Base-by-base conservation (phyloP, 495 filamentous ascomycete genomes). In the Pseudoneurospora amorphoporcata region DNA sequence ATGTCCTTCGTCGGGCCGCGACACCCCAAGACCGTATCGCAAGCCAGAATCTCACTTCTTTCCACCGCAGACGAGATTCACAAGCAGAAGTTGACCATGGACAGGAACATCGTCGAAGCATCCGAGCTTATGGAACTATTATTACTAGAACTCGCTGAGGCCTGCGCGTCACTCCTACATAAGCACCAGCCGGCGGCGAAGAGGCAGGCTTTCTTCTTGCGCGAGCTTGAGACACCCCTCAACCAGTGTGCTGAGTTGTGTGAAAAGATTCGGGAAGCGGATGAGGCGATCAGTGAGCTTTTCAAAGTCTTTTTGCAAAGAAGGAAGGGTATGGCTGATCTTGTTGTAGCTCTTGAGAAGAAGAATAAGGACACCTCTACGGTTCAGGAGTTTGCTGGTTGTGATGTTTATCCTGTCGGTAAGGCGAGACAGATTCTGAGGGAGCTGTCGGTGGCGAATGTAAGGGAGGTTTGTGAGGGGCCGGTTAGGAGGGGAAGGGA, bases 51-150 rank as follows among this genome's bases (percentile, higher is more conserved):
- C 35, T 37, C 35, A 3, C 35, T 37, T 5, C 35, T 37, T 37
- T 37, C 35, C 35, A 37, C 35, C 3, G 35, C 35, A 0, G 35
- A 37, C 35, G 35, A 37, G 35, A 53, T 53, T 12, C 45, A 53
- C n/a, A 23, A 23, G 4, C 45, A 53, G 9, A 53, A 12, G 4
- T 0, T 53, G 19, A 0, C 5, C 0, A 12, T 53, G 0, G 19
- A 53, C 0, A 53, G 5, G 4, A 10, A 23, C n/a, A 4, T 53
- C 5, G 9, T 53, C 45, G 45, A 53, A 53, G 19, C 19, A 2
- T 6, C 19, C 12, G 4, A 23, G 3, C 4, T 14, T 29, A 1
- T 53, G 10, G 19, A 29, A 3, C 0, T 0, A 0, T 12, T 53
- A 0, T 29, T 14, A 3, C 10, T 1, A 7, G 10, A 53, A 2